phyloP scores from a whole-genome alignment of 179 eudicot genomes.

The Pouteria campechiana region DNA sequence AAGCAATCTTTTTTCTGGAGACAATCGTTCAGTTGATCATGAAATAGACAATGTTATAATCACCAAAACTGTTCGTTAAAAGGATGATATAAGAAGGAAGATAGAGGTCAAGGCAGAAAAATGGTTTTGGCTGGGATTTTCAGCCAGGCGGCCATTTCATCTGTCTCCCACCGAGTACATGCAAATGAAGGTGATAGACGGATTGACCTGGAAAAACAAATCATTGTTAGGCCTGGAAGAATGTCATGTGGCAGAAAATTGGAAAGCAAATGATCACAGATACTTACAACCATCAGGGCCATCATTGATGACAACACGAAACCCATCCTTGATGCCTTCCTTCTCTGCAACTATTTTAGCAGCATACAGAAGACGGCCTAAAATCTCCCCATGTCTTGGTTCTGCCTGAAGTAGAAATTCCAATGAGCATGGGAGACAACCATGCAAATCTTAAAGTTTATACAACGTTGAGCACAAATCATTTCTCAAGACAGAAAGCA shows the following conservation, averaged over 20 bases:
- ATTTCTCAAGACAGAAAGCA: no score
- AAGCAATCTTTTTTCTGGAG: no score
- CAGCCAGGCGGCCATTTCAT: constrained; percentile 98
- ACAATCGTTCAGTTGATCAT: no score
- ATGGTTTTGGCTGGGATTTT: no score
- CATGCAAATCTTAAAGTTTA: no score
- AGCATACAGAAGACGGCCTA: constrained; percentile 57
- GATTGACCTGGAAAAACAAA: constrained; percentile 57
- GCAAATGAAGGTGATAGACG: constrained; percentile 92
- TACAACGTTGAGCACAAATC: no score
- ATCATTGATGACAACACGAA: constrained; percentile 59
- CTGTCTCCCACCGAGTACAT: constrained; percentile 96
- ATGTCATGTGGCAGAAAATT: not conserved
- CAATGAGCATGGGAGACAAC: not conserved
- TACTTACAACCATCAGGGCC: constrained; percentile 56
- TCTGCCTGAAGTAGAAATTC: constrained; percentile 38
- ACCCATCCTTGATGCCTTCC: constrained; percentile 67
- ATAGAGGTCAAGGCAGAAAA: no score
- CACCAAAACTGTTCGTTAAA: no score
- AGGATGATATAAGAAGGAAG: no score
- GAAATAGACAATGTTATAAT: no score
- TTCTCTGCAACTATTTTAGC: constrained; percentile 63
- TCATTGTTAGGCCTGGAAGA: not conserved
- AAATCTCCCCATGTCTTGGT: constrained; percentile 40
- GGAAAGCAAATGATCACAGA: not conserved